These are phyloP conservation scores for Gypsophila paniculata DNA, from an alignment of 179 eudicot species.

Conservation along the genomic window DNA sequence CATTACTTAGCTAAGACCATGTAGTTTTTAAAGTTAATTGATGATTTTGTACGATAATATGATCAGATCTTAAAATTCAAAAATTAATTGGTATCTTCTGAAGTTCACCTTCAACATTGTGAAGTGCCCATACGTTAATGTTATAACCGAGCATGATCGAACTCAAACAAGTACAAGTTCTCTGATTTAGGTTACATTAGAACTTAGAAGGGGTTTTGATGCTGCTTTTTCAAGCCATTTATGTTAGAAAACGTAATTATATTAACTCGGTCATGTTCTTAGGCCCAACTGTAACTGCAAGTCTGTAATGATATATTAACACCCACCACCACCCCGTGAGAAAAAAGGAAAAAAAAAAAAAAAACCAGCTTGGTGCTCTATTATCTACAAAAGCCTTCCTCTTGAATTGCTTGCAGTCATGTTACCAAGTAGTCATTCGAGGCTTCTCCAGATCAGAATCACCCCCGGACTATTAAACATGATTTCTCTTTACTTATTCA, in stretches of 20 bases:
- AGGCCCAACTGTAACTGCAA: background rate
- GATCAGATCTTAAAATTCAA: background rate
- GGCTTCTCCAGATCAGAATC: background rate
- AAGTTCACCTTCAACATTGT: background rate
- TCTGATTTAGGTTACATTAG: background rate
- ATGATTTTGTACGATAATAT: background rate
- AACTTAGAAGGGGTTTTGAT: background rate
- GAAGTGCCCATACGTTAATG: background rate
- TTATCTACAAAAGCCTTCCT: background rate
- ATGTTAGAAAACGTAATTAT: constrained; percentile 1
- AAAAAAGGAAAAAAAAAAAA: background rate
- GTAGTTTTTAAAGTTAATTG: background rate
- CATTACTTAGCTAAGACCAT: background rate
- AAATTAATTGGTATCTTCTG: background rate
- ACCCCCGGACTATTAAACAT: background rate
- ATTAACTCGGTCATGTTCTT: background rate
- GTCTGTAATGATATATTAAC: background rate
- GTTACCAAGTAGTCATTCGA: background rate
- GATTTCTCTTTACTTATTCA: background rate
- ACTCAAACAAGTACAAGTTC: background rate
- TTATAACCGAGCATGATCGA: background rate
- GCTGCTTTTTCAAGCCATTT: background rate
- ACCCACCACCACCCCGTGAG: constrained; percentile 4
- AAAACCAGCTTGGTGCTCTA: background rate
- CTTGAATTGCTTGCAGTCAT: background rate